Conservation (phyloP, 2,329 filamentous ascomycete genomes). For the Monilinia fructicola region DNA sequence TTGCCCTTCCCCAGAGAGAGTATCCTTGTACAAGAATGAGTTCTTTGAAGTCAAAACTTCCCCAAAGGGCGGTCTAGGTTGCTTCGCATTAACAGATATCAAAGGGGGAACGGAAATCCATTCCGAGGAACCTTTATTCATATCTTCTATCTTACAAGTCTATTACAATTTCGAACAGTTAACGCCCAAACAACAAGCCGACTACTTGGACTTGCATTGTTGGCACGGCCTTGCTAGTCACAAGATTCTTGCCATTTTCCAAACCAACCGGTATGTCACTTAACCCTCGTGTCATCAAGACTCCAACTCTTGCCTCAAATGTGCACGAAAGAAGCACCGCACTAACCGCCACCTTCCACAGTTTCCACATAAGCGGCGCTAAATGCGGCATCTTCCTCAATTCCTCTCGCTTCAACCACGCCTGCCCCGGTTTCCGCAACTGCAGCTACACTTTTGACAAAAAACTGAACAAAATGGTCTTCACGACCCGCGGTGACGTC, state of each 20-base stretch:
- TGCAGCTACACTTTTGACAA: constrained; percentile 46
- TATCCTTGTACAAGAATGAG: constrained; percentile 30
- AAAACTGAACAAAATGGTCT: constrained; percentile 42
- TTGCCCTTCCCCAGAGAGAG: constrained; percentile 6
- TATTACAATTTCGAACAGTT: constrained; percentile 32
- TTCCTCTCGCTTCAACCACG: constrained; percentile 59
- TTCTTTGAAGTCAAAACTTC: constrained; percentile 37
- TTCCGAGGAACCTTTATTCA: constrained; percentile 35
- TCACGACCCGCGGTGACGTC: constrained; percentile 45
- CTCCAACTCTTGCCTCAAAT: not conserved
- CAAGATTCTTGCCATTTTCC: constrained; percentile 33
- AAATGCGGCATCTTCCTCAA: constrained; percentile 44
- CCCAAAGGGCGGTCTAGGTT: constrained; percentile 37
- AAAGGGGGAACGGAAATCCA: constrained; percentile 32
- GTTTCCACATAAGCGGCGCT: constrained; percentile 6
- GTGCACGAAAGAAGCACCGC: not conserved
- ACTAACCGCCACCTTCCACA: not conserved
- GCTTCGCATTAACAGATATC: constrained; percentile 38
- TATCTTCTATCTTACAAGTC: constrained; percentile 24
- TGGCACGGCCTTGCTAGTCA: constrained; percentile 26
- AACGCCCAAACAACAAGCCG: constrained; percentile 26
- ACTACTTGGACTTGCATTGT: constrained; percentile 30
- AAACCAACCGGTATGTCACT: constrained; percentile 37
- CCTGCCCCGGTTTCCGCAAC: constrained; percentile 48
- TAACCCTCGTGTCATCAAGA: not conserved